phyloP scores from a whole-genome alignment of 495 filamentous ascomycete species.

The Lophiotrema nucula region DNA sequence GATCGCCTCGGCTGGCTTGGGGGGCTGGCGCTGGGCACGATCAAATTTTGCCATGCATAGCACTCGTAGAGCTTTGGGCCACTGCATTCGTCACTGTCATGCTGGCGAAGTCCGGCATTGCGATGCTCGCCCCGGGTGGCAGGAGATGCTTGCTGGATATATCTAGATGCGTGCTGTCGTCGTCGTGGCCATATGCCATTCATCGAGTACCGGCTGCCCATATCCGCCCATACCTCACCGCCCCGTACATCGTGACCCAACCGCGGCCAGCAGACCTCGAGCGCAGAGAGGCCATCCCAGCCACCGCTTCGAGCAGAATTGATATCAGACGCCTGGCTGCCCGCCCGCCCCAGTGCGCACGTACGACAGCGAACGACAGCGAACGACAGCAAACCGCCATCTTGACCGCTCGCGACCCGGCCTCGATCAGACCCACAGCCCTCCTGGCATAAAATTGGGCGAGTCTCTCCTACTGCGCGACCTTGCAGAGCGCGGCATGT shows the following conservation, averaged over 20 bases:
- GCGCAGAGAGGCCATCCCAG: neutral
- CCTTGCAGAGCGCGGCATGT: conserved; percentile 29
- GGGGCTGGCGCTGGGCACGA: conserved; percentile 10
- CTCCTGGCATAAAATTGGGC: neutral
- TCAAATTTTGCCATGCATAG: neutral
- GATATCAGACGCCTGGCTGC: neutral
- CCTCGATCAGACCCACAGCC: neutral
- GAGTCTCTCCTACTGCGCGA: neutral
- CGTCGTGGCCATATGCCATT: conserved; percentile 14
- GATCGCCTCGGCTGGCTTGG: conserved; percentile 10
- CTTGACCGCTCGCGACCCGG: neutral
- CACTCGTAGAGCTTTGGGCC: no score
- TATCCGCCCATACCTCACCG: neutral
- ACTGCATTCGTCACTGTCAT: conserved; percentile 17
- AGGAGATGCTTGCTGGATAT: conserved; percentile 20
- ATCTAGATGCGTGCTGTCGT: conserved; percentile 14
- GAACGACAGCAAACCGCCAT: conserved; percentile 4
- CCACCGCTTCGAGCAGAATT: neutral
- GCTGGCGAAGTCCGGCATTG: conserved; percentile 25
- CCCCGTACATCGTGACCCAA: neutral
- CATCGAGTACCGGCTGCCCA: neutral
- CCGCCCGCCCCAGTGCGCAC: neutral
- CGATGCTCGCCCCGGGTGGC: conserved; percentile 15
- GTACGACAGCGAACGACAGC: no score
- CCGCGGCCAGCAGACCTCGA: neutral